phyloP scores from a whole-genome alignment of 2,329 filamentous ascomycete species.

The Paecilomyces sp. region DNA sequence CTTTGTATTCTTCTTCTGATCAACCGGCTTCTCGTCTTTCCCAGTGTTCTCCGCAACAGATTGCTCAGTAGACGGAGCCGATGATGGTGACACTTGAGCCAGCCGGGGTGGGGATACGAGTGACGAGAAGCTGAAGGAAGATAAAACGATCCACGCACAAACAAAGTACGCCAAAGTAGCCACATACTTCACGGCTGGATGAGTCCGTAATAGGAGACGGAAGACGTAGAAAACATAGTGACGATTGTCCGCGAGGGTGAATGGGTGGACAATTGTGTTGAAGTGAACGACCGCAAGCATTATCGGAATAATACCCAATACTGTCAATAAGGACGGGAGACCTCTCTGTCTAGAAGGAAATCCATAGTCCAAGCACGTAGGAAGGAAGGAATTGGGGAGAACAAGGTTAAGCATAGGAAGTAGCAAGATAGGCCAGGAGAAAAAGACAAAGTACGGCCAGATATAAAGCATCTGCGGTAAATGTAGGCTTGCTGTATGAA shows the following conservation, averaged over 20 bases:
- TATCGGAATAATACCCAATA: constrained; percentile 27
- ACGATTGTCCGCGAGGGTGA: constrained; percentile 90
- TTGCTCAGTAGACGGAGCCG: constrained; percentile 9
- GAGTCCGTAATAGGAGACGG: constrained; percentile 66
- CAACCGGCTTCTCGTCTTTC: constrained; percentile 7
- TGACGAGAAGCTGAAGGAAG: constrained; percentile 47
- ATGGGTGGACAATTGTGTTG: constrained; percentile 94
- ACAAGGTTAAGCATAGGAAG: constrained; percentile 43
- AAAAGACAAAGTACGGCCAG: constrained; percentile 84
- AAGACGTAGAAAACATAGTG: constrained; percentile 98
- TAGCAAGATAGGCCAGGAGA: constrained; percentile 71
- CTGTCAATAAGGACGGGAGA: constrained; percentile 32
- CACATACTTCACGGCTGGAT: constrained; percentile 57
- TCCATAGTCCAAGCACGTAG: constrained; percentile 25
- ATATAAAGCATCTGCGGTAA: constrained; percentile 91
- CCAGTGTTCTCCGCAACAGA: constrained; percentile 8
- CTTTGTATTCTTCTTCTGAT: constrained; percentile 13
- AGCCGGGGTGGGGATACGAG: constrained; percentile 12
- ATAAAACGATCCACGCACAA: constrained; percentile 62
- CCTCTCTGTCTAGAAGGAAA: constrained; percentile 22
- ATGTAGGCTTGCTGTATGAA: constrained; percentile 85
- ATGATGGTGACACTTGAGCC: constrained; percentile 8
- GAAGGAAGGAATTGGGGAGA: constrained; percentile 24
- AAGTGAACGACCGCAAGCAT: constrained; percentile 55
- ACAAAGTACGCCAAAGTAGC: constrained; percentile 64